Evolutionary conservation across 2,329 filamentous ascomycete species (phyloP).

Genomic region (Eutypa lata): DNA sequence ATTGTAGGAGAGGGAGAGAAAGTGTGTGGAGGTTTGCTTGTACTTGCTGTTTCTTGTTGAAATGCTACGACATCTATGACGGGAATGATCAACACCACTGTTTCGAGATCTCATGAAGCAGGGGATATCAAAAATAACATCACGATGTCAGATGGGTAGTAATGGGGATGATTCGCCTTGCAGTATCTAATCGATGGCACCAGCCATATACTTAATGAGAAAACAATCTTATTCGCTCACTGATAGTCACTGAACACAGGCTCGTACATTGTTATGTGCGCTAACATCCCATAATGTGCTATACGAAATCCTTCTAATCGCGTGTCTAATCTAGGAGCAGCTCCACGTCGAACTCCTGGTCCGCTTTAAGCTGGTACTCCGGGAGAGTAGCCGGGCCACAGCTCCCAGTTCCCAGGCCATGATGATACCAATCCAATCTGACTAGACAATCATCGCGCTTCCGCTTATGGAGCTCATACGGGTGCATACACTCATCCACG

Average conservation of each 20-base stretch:
- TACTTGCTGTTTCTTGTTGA: constrained; percentile 1
- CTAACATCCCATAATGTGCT: background rate
- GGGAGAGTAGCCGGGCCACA: constrained; percentile 57
- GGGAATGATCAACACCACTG: background rate
- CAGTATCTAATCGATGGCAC: background rate
- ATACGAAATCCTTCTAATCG: background rate
- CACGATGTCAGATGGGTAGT: background rate
- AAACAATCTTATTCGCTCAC: background rate
- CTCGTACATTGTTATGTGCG: background rate
- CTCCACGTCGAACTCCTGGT: constrained; percentile 41
- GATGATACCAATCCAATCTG: constrained; percentile 58
- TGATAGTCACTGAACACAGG: background rate
- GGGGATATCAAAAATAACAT: background rate
- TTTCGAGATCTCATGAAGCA: background rate
- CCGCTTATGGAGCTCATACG: constrained; percentile 53
- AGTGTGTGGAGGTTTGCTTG: background rate
- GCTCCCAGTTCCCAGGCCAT: constrained; percentile 60
- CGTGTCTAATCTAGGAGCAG: constrained; percentile 38
- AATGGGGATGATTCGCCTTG: background rate
- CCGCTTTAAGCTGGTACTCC: constrained; percentile 41
- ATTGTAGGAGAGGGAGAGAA: constrained; percentile 1
- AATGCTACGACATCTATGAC: constrained; percentile 3
- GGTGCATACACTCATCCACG: constrained; percentile 53
- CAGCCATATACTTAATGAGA: background rate
- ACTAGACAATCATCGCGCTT: constrained; percentile 51